phyloP scores from a whole-genome alignment of 306 rosid genomes.

The Cucurbita pepo region DNA sequence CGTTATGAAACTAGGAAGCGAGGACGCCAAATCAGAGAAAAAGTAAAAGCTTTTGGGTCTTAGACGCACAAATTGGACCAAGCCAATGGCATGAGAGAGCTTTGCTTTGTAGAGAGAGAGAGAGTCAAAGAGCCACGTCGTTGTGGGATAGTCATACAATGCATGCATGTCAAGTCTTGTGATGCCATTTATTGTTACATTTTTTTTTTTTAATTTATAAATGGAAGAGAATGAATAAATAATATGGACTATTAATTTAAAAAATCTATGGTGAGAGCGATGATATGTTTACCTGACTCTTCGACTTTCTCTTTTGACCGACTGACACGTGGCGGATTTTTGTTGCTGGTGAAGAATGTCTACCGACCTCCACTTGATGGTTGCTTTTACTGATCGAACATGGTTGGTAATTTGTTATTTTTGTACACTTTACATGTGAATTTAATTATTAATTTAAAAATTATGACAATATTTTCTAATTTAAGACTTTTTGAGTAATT shows the following conservation, averaged over 20 bases:
- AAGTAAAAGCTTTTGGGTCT: neutral
- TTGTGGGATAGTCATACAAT: neutral
- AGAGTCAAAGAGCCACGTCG: constrained; percentile 48
- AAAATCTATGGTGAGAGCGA: neutral
- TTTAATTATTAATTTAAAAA: neutral
- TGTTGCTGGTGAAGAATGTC: neutral
- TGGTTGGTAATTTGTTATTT: neutral
- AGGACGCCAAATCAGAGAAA: neutral
- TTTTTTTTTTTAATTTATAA: neutral
- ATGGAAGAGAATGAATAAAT: neutral
- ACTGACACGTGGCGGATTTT: neutral
- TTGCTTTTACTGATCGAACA: neutral
- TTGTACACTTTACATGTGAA: neutral
- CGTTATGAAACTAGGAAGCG: neutral
- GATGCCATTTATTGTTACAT: constrained; percentile 19
- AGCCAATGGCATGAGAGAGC: constrained; percentile 3
- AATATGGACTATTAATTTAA: neutral
- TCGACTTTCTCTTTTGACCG: neutral
- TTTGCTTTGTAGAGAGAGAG: constrained; percentile 12
- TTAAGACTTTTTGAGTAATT: no score
- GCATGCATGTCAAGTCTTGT: constrained; percentile 32
- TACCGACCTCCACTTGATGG: neutral
- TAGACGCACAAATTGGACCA: constrained; percentile 19
- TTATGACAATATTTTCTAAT: no score
- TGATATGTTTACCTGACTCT: neutral